phyloP scores from a whole-genome alignment of 2,329 filamentous ascomycete genomes.

The Trichophyton rubrum region DNA sequence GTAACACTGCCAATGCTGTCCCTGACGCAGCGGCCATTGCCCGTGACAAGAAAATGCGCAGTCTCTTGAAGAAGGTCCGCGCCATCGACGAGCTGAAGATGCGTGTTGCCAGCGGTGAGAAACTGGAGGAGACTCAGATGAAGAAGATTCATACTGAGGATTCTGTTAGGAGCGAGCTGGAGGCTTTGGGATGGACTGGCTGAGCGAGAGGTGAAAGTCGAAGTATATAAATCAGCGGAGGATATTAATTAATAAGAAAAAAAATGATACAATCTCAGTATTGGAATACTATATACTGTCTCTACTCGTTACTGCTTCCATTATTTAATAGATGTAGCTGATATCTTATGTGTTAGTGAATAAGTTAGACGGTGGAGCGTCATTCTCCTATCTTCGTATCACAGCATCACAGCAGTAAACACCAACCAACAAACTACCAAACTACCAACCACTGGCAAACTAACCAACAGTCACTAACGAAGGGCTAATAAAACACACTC shows the following conservation, averaged over 20 bases:
- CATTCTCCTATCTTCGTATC: too few species aligned
- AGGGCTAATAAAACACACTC: not conserved
- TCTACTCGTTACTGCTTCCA: not conserved
- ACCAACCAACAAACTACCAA: not conserved
- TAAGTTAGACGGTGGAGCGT: too few species aligned
- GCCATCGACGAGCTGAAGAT: slow-evolving; percentile 98
- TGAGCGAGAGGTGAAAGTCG: slow-evolving; percentile 7
- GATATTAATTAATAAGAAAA: not conserved
- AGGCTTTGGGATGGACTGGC: slow-evolving; percentile 43
- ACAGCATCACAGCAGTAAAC: not conserved
- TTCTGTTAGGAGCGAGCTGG: slow-evolving; percentile 70
- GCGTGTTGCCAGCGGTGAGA: slow-evolving; percentile 86
- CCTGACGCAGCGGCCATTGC: slow-evolving; percentile 20
- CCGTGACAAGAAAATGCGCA: slow-evolving; percentile 85
- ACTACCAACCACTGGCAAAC: not conserved
- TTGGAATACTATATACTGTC: not conserved
- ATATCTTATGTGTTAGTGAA: too few species aligned
- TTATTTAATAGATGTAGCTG: not conserved
- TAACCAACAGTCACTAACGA: not conserved
- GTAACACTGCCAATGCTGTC: slow-evolving; percentile 16
- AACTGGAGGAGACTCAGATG: slow-evolving; percentile 94
- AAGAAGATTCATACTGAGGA: slow-evolving; percentile 94
- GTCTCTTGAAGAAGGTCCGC: slow-evolving; percentile 90
- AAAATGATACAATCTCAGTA: not conserved
- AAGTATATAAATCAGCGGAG: not conserved